Evolutionary conservation across 176 grass and related monocot species (phyloP), one percentile per base, ranked within the genome.

Genomic region (Rhynchospora breviuscula): DNA sequence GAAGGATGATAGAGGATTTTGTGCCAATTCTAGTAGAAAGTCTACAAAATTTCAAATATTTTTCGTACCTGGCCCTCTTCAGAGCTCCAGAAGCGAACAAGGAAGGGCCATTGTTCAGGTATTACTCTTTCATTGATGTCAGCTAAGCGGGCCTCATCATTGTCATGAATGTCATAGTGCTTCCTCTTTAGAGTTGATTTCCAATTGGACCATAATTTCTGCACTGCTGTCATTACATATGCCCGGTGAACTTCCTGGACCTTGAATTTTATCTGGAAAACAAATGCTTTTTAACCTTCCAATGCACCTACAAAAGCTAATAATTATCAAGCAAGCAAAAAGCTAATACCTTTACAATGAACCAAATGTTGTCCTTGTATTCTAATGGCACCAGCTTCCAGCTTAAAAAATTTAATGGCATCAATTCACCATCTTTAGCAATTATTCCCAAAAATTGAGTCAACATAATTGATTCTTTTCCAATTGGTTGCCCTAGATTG

Each of bases 261-360:
- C 66, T 74, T 84, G 53, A 89, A 85, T 63, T 85, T 89, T 49
- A 68, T 60, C 87, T 89, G 69, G 43, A 89, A 56, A 82, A 77
- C 18, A 31, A 89, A 60, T 25, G 72, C 51, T 64, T 49, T 31
- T 40, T 59, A 53, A 76, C 58, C 48, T 81, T 63, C 84, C 77
- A 59, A 65, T 65, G 29, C 29, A 11, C 10, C 23, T 29, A 2
- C 10, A 65, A 65, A 25, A 65, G 22, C 29, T 65, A 9, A 29
- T 7, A 65, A 65, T 11, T 29, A 29, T 65, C 23, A 19, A 65
- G 23, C 23, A 11, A 65, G 62, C 21, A 65, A 29, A 65, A 65
- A 65, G 9, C 62, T 65, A 57, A 57, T 57, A 65, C 62, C 67
- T 88, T 83, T 67, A 88, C 46, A 67, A 84, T 74, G n/a, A 46